Evolutionary conservation across 2,329 filamentous ascomycete species (phyloP).

Genomic region (Elsinoe australis): DNA sequence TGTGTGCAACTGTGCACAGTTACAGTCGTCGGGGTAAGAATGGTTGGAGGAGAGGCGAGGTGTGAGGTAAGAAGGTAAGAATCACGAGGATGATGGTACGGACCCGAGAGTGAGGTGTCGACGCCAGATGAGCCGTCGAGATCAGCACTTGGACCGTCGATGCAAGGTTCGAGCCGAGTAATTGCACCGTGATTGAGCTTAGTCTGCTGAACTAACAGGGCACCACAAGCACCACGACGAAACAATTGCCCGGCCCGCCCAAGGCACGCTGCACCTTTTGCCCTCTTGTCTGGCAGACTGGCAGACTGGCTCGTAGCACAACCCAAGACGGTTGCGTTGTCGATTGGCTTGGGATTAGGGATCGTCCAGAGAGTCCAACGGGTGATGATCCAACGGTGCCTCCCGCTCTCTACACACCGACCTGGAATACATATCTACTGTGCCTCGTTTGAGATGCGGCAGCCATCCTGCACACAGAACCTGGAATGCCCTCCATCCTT

Average conservation of each 20-base stretch:
- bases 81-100: constrained; percentile 8
- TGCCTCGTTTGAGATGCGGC: too few species aligned
- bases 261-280: neutral
- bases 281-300: too few species aligned
- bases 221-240: neutral
- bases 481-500: too few species aligned
- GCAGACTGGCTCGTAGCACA: too few species aligned
- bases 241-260: constrained; percentile 1
- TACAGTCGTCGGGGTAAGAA: constrained; percentile 1
- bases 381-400: constrained; percentile 10
- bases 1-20: neutral
- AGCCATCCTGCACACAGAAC: too few species aligned
- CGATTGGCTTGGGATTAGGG: constrained; percentile 13
- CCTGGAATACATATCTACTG: too few species aligned
- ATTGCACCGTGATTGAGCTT: constrained; percentile 15
- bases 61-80: constrained; percentile 5
- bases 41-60: neutral
- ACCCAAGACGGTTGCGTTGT: constrained; percentile 11
- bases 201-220: neutral
- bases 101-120: constrained; percentile 8
- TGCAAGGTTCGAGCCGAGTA: constrained; percentile 17
- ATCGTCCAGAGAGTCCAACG: constrained; percentile 11
- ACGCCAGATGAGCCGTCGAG: constrained; percentile 14
- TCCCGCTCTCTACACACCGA: neutral
- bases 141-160: constrained; percentile 14